A percentile compares a stretch with the other conserved stretches of the same genome.
Conservation (phyloP, 1,284 basidiomycete genomes). For the Vanrija pseudolonga region DNA sequence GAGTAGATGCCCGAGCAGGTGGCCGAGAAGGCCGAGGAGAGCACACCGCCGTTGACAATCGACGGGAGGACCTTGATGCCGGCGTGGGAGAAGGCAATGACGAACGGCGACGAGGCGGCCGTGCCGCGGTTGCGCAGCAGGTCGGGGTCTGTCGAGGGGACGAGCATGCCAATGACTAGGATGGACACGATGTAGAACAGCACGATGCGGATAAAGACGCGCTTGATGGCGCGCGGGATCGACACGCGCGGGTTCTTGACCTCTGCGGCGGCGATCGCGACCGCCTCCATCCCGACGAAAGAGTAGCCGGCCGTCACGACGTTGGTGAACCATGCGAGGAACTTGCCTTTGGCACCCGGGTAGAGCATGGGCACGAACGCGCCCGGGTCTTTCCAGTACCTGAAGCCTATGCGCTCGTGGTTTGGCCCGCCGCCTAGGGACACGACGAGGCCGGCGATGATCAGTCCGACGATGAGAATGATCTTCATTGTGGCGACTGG, state of each 20-base stretch:
- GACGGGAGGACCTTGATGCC: slow-evolving; percentile 70
- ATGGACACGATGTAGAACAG: slow-evolving; percentile 54
- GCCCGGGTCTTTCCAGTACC: slow-evolving; percentile 64
- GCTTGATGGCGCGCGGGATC: slow-evolving; percentile 34
- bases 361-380: slow-evolving; percentile 1
- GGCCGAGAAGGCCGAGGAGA: slow-evolving; percentile 52
- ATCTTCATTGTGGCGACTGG: slow-evolving; percentile 67
- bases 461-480: slow-evolving; percentile 57
- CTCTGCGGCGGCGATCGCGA: slow-evolving; percentile 50
- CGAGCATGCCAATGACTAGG: slow-evolving; percentile 68
- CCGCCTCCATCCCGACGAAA: slow-evolving; percentile 33
- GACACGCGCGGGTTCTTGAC: slow-evolving; percentile 48
- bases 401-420: slow-evolving; percentile 39
- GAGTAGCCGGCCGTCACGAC: slow-evolving; percentile 1
- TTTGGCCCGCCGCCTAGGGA: slow-evolving; percentile 47
- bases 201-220: slow-evolving; percentile 27
- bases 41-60: slow-evolving; percentile 63
- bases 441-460: slow-evolving; percentile 60
- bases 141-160: slow-evolving; percentile 62
- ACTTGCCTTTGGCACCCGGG: slow-evolving; percentile 48
- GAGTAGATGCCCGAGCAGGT: slow-evolving; percentile 57
- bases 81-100: slow-evolving; percentile 63
- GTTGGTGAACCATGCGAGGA: slow-evolving; percentile 41
- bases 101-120: slow-evolving; percentile 73
- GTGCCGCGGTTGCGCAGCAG: slow-evolving; percentile 52